phyloP scores from a whole-genome alignment of 495 filamentous ascomycete species.

The Wilcoxina mikolae region DNA sequence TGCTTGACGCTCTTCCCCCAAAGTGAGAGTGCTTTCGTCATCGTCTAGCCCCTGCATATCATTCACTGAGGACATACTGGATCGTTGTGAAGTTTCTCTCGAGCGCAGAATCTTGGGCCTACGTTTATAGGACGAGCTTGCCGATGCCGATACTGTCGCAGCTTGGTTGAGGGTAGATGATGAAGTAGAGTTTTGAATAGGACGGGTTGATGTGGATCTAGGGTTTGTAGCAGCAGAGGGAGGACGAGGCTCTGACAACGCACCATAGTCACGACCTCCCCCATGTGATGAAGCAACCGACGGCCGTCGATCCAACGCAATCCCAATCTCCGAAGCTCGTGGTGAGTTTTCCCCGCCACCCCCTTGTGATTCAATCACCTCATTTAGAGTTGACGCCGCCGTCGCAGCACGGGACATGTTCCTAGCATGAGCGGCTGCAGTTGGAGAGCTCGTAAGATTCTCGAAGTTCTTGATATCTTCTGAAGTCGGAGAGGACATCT shows the following conservation, averaged over 20 bases:
- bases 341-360: neutral
- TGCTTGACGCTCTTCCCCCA: slow-evolving; percentile 23
- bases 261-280: slow-evolving; percentile 10
- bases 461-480: slow-evolving; percentile 2
- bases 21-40: slow-evolving; percentile 20
- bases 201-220: neutral
- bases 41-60: slow-evolving; percentile 20
- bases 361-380: neutral
- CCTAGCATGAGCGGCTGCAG: neutral
- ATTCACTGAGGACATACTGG: slow-evolving; percentile 18
- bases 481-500: neutral
- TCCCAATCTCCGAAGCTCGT: slow-evolving; percentile 18
- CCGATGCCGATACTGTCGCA: neutral
- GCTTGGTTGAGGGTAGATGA: neutral
- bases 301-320: slow-evolving; percentile 20
- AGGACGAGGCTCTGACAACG: neutral
- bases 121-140: neutral
- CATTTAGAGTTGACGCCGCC: neutral
- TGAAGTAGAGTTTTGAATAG: too few relatives aligned
- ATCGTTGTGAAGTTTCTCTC: slow-evolving; percentile 17
- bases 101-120: slow-evolving; percentile 24
- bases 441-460: slow-evolving; percentile 2
- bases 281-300: slow-evolving; percentile 13
- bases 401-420: slow-evolving; percentile 1
- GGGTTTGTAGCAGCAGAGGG: neutral